These are phyloP conservation scores for Backusella morwellensis DNA, from an alignment of 192 early-diverging fungal species.

Conservation along the genomic window DNA sequence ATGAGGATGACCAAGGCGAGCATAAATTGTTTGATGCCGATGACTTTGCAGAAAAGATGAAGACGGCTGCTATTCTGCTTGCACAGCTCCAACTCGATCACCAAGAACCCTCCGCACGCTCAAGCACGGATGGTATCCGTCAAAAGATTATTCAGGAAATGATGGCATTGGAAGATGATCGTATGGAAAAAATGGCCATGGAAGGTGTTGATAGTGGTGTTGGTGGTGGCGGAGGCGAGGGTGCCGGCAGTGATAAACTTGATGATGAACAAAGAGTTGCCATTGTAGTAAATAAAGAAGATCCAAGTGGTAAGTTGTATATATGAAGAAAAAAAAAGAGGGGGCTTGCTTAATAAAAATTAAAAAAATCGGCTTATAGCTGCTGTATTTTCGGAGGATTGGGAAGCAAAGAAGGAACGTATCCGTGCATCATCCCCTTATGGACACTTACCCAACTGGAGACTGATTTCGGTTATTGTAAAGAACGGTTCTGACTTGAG, in stretches of 20 bases:
- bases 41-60: constrained; percentile 89
- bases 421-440: constrained; percentile 85
- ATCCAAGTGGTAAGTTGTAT: constrained; percentile 53
- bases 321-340: background rate
- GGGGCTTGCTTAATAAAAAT: background rate
- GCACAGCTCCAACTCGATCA: constrained; percentile 82
- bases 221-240: constrained; percentile 52
- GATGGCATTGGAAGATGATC: constrained; percentile 88
- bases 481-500: constrained; percentile 94
- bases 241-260: constrained; percentile 53
- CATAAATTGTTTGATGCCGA: constrained; percentile 44
- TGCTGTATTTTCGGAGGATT: constrained; percentile 89
- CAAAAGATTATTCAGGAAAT: constrained; percentile 90
- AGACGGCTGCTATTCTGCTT: constrained; percentile 93
- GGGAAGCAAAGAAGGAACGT: constrained; percentile 83
- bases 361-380: constrained; percentile 46
- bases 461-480: constrained; percentile 88
- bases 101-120: constrained; percentile 19
- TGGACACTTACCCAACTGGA: constrained; percentile 83
- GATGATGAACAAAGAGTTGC: constrained; percentile 53
- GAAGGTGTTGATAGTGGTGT: constrained; percentile 79
- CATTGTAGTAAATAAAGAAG: constrained; percentile 42
- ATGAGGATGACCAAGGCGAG: background rate
- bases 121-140: constrained; percentile 78
- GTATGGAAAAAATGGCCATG: constrained; percentile 60